A percentile compares a stretch with the other conserved stretches of the same genome.
phyloP scores from a whole-genome alignment of 192 early-diverging fungal genomes.

The Coemansia sp. region DNA sequence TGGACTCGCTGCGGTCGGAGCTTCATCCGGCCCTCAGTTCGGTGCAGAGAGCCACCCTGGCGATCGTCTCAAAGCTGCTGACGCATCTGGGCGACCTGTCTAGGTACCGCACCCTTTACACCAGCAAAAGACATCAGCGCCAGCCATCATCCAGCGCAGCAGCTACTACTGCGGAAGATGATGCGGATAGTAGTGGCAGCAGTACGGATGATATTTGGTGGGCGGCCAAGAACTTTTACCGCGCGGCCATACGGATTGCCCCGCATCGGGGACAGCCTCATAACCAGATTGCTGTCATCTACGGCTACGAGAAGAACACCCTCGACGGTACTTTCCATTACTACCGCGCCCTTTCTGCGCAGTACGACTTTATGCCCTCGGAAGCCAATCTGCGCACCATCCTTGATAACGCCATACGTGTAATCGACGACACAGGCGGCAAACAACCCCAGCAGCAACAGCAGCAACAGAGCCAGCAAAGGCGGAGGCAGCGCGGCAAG shows the following conservation, averaged over 20 bases:
- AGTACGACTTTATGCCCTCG: slow-evolving; percentile 26
- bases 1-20: slow-evolving; percentile 28
- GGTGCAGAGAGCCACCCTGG: slow-evolving; percentile 31
- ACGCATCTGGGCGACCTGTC: slow-evolving; percentile 48
- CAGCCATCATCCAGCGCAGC: not conserved
- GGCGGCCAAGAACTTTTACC: slow-evolving; percentile 46
- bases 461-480: not conserved
- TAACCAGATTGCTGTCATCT: slow-evolving; percentile 50
- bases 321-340: slow-evolving; percentile 36
- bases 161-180: not conserved
- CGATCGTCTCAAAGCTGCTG: slow-evolving; percentile 30
- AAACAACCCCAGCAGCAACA: slow-evolving; percentile 1
- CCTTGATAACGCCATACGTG: slow-evolving; percentile 32
- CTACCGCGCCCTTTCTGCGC: slow-evolving; percentile 42
- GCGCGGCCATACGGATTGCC: slow-evolving; percentile 37
- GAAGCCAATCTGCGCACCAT: slow-evolving; percentile 40
- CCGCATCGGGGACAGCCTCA: slow-evolving; percentile 49
- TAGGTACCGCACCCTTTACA: slow-evolving; percentile 39
- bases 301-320: slow-evolving; percentile 39
- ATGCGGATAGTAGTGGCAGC: slow-evolving; percentile 7
- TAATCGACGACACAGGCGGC: slow-evolving; percentile 8
- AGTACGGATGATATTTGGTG: slow-evolving; percentile 26
- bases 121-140: slow-evolving; percentile 20
- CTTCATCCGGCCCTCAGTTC: slow-evolving; percentile 27
- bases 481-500: not conserved